Base-by-base conservation (phyloP, 2,329 filamentous ascomycete genomes). In the Ilyonectria robusta region DNA sequence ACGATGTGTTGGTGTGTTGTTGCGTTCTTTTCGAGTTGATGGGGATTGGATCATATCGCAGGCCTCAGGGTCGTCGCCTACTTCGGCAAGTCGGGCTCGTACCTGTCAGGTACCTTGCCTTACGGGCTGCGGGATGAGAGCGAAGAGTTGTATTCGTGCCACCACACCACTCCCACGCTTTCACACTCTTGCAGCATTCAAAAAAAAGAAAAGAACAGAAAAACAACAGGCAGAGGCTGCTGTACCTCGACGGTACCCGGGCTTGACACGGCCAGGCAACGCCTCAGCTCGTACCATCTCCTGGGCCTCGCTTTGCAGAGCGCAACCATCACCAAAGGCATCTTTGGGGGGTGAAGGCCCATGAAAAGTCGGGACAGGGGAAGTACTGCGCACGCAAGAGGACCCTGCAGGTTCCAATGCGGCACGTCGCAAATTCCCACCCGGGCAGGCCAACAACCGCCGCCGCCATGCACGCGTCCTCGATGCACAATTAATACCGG, bases 1-100 rank as follows among this genome's bases (percentile, higher is more conserved):
- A 42, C 40, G 40, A 17, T 42, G 26, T 26, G 26, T 26, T 26
- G 26, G 26, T 26, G 26, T n/a, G 40, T 42, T 37, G 29, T 46
- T 63, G 60, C 64, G 59, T 67, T 29, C 62, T 63, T 57, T 69
- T 53, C 44, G 33, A 50, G 40, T 47, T 51, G 54, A 57, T 31
- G 46, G 46, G 54, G 26, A 37, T 54, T 53, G 48, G 54, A 51
- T 58, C 46, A 61, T 59, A 53, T 21, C 46, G 46, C 46, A n/a
- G 8, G 23, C 31, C 51, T 31, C 33, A 56, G 40, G 15, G 37
- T 10, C 13, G 15, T 55, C 29, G 33, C 59, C 59, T 37, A 23
- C 44, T 63, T 35, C 60, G 60, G 61, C 61, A 63, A 63, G 54
- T 53, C 46, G 47, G 53, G 46, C 51, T 35, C 54, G 61, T 63